Base-by-base conservation (phyloP, 495 filamentous ascomycete genomes). In the Hyaloscypha variabilis region DNA sequence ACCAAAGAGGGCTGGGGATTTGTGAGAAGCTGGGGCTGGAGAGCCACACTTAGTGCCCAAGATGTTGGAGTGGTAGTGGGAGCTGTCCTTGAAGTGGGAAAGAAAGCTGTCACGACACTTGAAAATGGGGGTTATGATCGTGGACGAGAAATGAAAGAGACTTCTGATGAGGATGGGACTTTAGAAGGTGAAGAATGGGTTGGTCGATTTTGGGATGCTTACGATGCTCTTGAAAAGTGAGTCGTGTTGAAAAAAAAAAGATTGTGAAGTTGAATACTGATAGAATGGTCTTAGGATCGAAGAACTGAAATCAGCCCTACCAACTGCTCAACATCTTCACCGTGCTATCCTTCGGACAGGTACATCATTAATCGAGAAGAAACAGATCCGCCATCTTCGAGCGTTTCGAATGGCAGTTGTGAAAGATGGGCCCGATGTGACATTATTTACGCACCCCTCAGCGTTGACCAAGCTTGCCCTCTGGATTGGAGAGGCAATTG, bases 1-100 rank as follows among this genome's bases (percentile, higher is more conserved):
- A 82, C 84, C 31, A 91, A 91, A 68, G 90, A 96, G 73, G 92
- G 92, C 14, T 97, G 96, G 91, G 96, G 95, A 2, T 99, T 98
- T 72, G 94, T 99, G 21, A 85, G 94, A 42, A 95, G 91, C 73
- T 99, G 95, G 95, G 95, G 95, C 21, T 99, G 93, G 94, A 91
- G 93, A 73, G 95, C 93, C 0, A 97, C 93, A 51, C 83, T 98
- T 1, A 93, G 89, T 62, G 96, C 95, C 13, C 90, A 90, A 46
- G 95, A 99, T 73, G 92, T 97, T 0, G 94, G 90, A 31, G 91
- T 96, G 10, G 87, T 98, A 31, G 83, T 97, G 31, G 91, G 93
- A 58, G 91, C 95, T 14, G 88, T 99, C 58, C 85, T 99, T 2
- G 95, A 99, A 77, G 93, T 98, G 54, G 94, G 94, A 65, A 82